Evolutionary conservation across 1,139 yeast species (phyloP).

Genomic region (Candida sojae): DNA sequence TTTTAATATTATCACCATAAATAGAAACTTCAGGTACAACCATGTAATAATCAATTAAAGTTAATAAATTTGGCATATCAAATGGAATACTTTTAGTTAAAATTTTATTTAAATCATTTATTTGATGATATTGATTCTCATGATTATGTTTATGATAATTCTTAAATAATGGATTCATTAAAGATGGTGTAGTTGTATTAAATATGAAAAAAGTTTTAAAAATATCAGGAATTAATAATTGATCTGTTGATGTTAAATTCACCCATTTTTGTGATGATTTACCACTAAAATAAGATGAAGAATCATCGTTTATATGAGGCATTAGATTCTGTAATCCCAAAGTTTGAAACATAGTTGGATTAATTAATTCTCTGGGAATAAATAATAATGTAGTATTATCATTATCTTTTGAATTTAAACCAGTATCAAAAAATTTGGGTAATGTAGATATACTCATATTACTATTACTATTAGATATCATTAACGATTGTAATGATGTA

Average conservation of each 20-base stretch:
- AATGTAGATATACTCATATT: neutral
- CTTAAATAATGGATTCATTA: constrained; percentile 1
- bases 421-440: neutral
- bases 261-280: constrained; percentile 9
- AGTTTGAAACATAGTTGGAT: constrained; percentile 18
- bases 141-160: constrained; percentile 5
- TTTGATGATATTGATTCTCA: constrained; percentile 10
- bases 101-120: constrained; percentile 20
- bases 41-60: constrained; percentile 32
- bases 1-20: neutral
- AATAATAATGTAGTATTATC: constrained; percentile 18
- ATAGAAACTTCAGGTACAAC: constrained; percentile 26
- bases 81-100: constrained; percentile 34
- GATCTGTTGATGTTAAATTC: constrained; percentile 15
- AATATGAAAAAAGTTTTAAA: constrained; percentile 35
- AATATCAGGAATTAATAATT: constrained; percentile 22
- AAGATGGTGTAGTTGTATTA: constrained; percentile 21
- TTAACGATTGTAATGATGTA: constrained; percentile 11
- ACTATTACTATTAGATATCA: constrained; percentile 3
- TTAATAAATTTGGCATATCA: constrained; percentile 29
- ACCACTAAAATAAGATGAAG: neutral
- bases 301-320: constrained; percentile 7
- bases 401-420: neutral
- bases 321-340: constrained; percentile 23
- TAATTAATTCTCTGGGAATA: constrained; percentile 25